Evolutionary conservation across 2,329 filamentous ascomycete species (phyloP).

Genomic region (Fusarium sambucinum): DNA sequence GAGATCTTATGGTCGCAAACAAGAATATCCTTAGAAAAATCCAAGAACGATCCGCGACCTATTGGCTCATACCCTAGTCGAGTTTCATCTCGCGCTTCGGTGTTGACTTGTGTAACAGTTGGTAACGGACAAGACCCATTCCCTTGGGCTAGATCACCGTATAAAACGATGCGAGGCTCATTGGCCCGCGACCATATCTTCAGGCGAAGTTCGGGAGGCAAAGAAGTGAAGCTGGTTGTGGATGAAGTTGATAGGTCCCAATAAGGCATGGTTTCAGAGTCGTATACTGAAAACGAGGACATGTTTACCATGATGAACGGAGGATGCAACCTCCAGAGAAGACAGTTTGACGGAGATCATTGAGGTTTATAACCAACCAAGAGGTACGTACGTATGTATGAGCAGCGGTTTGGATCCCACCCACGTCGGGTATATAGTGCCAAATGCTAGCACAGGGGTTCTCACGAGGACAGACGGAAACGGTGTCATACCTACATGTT

Average conservation of each 20-base stretch:
- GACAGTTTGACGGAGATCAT: conserved; percentile 28
- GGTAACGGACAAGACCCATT: conserved; percentile 52
- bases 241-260: conserved; percentile 22
- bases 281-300: conserved; percentile 14
- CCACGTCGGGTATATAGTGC: conserved; percentile 41
- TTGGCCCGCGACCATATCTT: conserved; percentile 55
- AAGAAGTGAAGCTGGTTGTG: conserved; percentile 46
- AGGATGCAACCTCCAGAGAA: conserved; percentile 16
- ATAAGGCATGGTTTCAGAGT: conserved; percentile 15
- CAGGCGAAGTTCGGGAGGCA: conserved; percentile 55
- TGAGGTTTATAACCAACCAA: conserved; percentile 30
- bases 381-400: conserved; percentile 23
- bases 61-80: conserved; percentile 53
- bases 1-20: conserved; percentile 55
- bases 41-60: conserved; percentile 53
- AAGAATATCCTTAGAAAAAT: conserved; percentile 55
- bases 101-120: conserved; percentile 53
- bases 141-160: conserved; percentile 52
- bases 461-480: conserved; percentile 48
- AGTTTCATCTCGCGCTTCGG: conserved; percentile 52
- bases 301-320: conserved; percentile 26
- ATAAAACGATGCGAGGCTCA: conserved; percentile 54
- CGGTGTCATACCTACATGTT: conserved; percentile 47
- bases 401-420: conserved; percentile 46
- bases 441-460: conserved; percentile 41